Percentiles rank a stretch among this genome's conserved stretches.
Evolutionary conservation across 768 basidiomycete genomes (phyloP).

Genomic region (Boletus rufocinnamomeus): DNA sequence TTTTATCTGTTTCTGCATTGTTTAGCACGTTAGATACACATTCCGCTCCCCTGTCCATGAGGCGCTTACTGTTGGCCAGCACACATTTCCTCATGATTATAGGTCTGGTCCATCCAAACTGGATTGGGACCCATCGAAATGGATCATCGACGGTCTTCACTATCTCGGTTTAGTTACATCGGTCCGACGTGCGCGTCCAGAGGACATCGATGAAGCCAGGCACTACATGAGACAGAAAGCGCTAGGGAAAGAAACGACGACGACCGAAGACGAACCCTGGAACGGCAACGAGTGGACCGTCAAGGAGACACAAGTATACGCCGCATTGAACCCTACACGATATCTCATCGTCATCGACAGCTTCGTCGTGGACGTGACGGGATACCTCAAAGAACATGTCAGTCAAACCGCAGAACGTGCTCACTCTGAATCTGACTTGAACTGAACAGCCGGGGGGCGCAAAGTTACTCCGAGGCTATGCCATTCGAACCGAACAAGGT

Average conservation of each 20-base stretch:
- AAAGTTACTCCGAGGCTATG: conserved; percentile 4
- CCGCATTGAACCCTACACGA: not conserved
- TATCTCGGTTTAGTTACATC: conserved; percentile 10
- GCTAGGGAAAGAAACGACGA: not conserved
- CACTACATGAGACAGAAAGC: conserved; percentile 10
- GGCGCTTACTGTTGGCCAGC: conserved; percentile 7
- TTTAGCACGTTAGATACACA: conserved; percentile 10
- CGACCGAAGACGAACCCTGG: conserved; percentile 2
- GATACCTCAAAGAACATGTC: conserved; percentile 14
- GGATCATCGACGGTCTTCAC: conserved; percentile 12
- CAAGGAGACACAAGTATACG: not conserved
- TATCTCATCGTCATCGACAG: conserved; percentile 10
- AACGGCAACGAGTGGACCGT: conserved; percentile 8
- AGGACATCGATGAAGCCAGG: conserved; percentile 14
- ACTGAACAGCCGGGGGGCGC: conserved; percentile 8
- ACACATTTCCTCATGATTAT: conserved; percentile 18
- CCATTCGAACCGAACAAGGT: not conserved
- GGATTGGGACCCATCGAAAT: conserved; percentile 19
- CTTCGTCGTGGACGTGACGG: conserved; percentile 10
- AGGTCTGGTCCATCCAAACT: conserved; percentile 13
- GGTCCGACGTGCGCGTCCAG: conserved; percentile 5
- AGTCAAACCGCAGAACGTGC: not conserved
- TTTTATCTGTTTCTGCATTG: not conserved
- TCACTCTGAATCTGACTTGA: not conserved
- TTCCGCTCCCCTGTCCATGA: not conserved